phyloP scores from a whole-genome alignment of 2,329 filamentous ascomycete species.

The Amesomyces nigricolor region DNA sequence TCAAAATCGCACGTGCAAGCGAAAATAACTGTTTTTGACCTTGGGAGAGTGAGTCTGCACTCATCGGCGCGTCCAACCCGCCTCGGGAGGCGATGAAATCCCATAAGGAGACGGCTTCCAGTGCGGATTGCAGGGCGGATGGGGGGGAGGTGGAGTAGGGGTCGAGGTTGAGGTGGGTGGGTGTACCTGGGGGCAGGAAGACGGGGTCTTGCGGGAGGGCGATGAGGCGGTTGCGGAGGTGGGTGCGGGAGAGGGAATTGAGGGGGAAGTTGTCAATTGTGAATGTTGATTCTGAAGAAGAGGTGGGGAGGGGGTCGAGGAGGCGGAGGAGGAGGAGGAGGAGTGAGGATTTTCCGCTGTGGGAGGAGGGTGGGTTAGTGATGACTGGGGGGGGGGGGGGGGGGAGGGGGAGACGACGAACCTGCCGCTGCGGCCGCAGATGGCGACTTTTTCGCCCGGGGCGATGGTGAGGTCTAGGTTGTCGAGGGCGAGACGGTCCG shows the following conservation, averaged over 20 bases:
- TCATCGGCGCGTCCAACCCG: conserved; percentile 36
- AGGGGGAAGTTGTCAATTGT: conserved; percentile 40
- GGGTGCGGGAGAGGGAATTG: conserved; percentile 34
- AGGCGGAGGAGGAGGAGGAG: conserved; percentile 38
- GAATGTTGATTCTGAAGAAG: conserved; percentile 25
- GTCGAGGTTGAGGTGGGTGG: conserved; percentile 40
- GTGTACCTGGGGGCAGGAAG: conserved; percentile 43
- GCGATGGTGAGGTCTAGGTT: conserved; percentile 29
- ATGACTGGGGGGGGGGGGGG: conserved; percentile 19
- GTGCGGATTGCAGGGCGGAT: conserved; percentile 32
- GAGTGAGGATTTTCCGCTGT: conserved; percentile 40
- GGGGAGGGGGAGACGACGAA: background rate
- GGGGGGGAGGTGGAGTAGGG: conserved; percentile 31
- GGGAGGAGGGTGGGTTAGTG: conserved; percentile 33
- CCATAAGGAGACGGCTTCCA: conserved; percentile 34
- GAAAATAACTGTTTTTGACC: conserved; percentile 62
- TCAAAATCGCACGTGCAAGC: conserved; percentile 53
- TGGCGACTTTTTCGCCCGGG: conserved; percentile 35
- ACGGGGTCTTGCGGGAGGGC: conserved; percentile 50
- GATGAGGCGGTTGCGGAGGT: conserved; percentile 44
- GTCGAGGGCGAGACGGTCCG: conserved; percentile 25
- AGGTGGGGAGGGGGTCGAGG: conserved; percentile 34
- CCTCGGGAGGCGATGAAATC: conserved; percentile 31
- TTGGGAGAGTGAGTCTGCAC: conserved; percentile 45
- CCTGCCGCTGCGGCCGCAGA: conserved; percentile 42